These are phyloP conservation scores for Nakataea oryzae DNA, from an alignment of 2,329 filamentous ascomycete species.

Conservation along the genomic window DNA sequence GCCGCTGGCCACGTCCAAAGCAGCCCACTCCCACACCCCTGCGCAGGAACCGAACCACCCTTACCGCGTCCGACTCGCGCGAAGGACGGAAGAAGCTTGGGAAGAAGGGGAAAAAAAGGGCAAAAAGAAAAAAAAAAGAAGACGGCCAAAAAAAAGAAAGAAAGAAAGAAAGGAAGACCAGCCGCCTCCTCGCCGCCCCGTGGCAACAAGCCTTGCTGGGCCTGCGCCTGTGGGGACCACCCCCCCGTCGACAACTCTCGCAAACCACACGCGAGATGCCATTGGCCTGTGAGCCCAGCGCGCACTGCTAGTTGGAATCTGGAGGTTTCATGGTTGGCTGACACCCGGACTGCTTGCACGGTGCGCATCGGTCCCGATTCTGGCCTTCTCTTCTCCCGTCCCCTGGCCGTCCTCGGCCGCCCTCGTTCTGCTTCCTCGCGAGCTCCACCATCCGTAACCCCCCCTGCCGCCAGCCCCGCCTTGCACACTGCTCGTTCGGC, in stretches of 20 bases:
- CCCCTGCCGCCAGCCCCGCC: background rate
- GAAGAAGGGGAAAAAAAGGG: background rate
- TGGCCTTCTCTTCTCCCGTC: background rate
- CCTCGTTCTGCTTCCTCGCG: conserved; percentile 4
- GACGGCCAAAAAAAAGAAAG: background rate
- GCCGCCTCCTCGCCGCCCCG: background rate
- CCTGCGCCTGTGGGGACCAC: background rate
- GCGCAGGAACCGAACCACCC: conserved; percentile 3
- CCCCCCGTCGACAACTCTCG: background rate
- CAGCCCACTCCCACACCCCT: background rate
- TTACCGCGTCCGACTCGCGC: conserved; percentile 10
- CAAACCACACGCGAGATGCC: background rate
- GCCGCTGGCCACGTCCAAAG: background rate
- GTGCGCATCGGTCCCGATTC: conserved; percentile 11
- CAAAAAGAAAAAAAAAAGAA: background rate
- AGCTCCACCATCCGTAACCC: background rate
- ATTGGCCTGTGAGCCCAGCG: background rate
- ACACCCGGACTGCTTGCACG: conserved; percentile 22
- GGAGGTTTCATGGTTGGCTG: conserved; percentile 26
- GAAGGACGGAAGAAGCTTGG: conserved; percentile 14
- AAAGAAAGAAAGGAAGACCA: background rate
- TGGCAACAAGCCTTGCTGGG: background rate
- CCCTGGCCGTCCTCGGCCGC: background rate
- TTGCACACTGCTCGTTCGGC: background rate
- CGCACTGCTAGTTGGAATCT: background rate